Base-by-base conservation (phyloP, 345 rosid species). In the Ceriops decandra region DNA sequence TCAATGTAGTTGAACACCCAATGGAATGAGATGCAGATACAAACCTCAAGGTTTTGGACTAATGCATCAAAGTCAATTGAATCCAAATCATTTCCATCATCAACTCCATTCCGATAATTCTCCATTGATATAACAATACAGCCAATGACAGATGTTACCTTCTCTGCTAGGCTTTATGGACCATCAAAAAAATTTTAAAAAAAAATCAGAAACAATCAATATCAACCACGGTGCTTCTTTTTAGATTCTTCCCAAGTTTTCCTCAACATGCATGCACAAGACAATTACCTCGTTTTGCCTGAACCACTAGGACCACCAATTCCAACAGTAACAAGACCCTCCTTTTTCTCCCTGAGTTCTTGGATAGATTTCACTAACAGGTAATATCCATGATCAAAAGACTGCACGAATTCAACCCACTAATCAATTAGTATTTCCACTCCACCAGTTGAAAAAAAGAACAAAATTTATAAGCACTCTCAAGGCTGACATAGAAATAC, bases 241-340 rank as follows among this genome's bases (percentile, higher is more conserved):
- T 60, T 52, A 47, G 21, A 42, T 60, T n/a, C 57, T 24, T 57
- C 33, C 60, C 46, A 51, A 52, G 31, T 57, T 54, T 47, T 31
- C 35, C 16, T 47, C 57, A 49, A 59, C 31, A 33, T 4, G 24
- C 21, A 7, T 32, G 10, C 10, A 53, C 19, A 27, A 27, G 35
- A 70, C 22, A 30, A 52, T 38, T 52, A 73, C 99, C 98, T 95
- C 2, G 99, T 78, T 82, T 95, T 95, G 61, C 99, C 99, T 0
- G 98, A 95, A 73, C 99, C 99, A 72, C 97, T 87, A 28, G 99
- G 99, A 51, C 99, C 99, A 70, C 98, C 98, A 42, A 95, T 85
- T 73, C 98, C 99, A 64, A 95, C 98, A 6, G 88, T 87, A 69
- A 95, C 98, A 78, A 83, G 57, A 76, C 97, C 93, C 62, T 85